Conservation (phyloP, 768 basidiomycete genomes). For the Brasilioporus rufonigricans region DNA sequence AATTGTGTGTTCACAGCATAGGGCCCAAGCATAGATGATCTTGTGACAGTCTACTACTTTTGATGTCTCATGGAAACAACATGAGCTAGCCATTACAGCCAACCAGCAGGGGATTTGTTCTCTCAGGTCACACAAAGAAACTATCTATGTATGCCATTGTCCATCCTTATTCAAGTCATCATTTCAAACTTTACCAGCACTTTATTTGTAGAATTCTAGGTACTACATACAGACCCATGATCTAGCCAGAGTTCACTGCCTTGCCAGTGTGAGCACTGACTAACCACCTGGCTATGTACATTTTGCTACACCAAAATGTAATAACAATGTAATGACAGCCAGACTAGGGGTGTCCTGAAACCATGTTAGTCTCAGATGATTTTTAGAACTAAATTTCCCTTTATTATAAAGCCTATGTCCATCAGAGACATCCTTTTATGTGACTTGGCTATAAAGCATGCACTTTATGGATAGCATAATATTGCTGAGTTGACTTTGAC, state of each 20-base stretch:
- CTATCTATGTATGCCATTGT: not conserved
- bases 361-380: constrained; percentile 2
- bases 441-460: not conserved
- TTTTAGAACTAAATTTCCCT: constrained; percentile 2
- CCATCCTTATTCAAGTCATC: not conserved
- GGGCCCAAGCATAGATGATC: not conserved
- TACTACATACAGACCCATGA: not conserved
- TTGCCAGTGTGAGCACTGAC: not conserved
- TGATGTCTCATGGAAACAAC: not conserved
- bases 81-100: not conserved
- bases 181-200: constrained; percentile 1
- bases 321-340: not conserved
- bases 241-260: constrained; percentile 5
- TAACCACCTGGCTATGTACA: not conserved
- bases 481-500: too few species aligned
- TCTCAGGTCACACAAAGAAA: constrained; percentile 1
- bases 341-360: constrained; percentile 1
- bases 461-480: not conserved
- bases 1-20: too few species aligned
- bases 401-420: constrained; percentile 1
- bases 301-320: not conserved
- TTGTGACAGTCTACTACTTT: not conserved
- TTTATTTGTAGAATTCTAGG: not conserved
- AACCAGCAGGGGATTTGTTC: constrained; percentile 4
- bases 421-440: not conserved